Base-by-base conservation (phyloP, 495 filamentous ascomycete genomes). In the Hypoxylon subgilvum region DNA sequence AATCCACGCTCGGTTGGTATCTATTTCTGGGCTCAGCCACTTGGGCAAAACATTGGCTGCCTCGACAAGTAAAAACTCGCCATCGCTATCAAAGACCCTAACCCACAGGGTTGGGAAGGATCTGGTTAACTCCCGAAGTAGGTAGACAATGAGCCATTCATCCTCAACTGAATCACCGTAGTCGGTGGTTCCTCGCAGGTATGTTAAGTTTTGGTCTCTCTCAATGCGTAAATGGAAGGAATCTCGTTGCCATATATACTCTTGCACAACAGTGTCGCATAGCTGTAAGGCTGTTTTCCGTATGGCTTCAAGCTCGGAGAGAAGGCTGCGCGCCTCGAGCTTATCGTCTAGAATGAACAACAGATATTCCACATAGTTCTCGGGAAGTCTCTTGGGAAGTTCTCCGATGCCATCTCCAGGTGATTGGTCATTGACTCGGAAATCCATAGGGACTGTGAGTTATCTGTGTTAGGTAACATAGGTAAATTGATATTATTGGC, bases 221-320 rank as follows among this genome's bases (percentile, higher is more conserved):
- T 74, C 76, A 5, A 78, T 62, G 18, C 76, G 73, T 4, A 96
- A 68, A 4, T 73, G 73, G 55, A 97, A 92, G 3, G 73, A 70
- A 16, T 96, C 90, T 3, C 92, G 85, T 73, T 98, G 94, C 94
- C 94, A 98, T 52, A 97, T 96, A 66, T 96, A 97, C 42, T 88
- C 89, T 57, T 86, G 87, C 31, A 92, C 73, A 17, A 89, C 69
- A 16, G 77, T 72, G 31, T 85, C 84, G 6, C 75, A 78, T 47
- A 94, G 71, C 45, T 84, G 78, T 2, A 79, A 75, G 3, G 88
- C 86, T 7, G 81, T 81, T 66, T 79, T 86, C 58, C 90, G 85
- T 3, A 96, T 78, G n/a, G 81, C 74, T 44, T 87, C 85, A 47
- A 98, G 79, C 22, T 79, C 81, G 8, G 80, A 61, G 10, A 79